These are phyloP conservation scores for Penicillium sp. DNA, from an alignment of 2,329 filamentous ascomycete genomes.

Conservation along the genomic window DNA sequence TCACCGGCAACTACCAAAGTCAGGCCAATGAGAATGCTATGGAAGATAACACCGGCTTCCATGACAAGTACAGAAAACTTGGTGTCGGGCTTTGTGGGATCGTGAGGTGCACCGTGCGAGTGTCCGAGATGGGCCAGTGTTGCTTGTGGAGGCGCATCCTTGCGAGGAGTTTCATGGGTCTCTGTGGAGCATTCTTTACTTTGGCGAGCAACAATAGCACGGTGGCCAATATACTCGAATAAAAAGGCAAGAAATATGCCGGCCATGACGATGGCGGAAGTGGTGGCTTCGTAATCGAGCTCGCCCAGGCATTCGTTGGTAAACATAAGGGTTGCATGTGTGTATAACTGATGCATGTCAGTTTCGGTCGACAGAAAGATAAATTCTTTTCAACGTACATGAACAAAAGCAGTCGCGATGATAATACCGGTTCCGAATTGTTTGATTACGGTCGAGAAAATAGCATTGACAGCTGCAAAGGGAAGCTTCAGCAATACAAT, in stretches of 20 bases:
- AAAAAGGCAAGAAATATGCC: constrained; percentile 71
- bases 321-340: constrained; percentile 72
- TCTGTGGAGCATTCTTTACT: constrained; percentile 16
- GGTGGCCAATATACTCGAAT: constrained; percentile 65
- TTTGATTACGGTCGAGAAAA: constrained; percentile 64
- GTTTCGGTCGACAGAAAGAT: neutral
- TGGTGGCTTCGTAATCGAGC: constrained; percentile 66
- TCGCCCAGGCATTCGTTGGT: constrained; percentile 65
- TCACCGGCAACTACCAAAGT: constrained; percentile 49
- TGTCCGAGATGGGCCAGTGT: constrained; percentile 32
- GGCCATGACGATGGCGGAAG: constrained; percentile 70
- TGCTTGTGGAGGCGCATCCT: constrained; percentile 4
- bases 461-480: constrained; percentile 47
- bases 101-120: constrained; percentile 29
- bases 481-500: constrained; percentile 62
- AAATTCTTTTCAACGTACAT: constrained; percentile 27
- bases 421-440: constrained; percentile 51
- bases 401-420: constrained; percentile 40
- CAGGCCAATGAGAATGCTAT: constrained; percentile 58
- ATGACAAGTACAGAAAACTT: constrained; percentile 66
- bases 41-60: constrained; percentile 72
- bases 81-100: constrained; percentile 39
- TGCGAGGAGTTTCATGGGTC: constrained; percentile 3
- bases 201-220: constrained; percentile 47
- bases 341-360: constrained; percentile 59